Evolutionary conservation across 2,329 filamentous ascomycete species (phyloP).

Genomic region (Sporothrix variecibatus): DNA sequence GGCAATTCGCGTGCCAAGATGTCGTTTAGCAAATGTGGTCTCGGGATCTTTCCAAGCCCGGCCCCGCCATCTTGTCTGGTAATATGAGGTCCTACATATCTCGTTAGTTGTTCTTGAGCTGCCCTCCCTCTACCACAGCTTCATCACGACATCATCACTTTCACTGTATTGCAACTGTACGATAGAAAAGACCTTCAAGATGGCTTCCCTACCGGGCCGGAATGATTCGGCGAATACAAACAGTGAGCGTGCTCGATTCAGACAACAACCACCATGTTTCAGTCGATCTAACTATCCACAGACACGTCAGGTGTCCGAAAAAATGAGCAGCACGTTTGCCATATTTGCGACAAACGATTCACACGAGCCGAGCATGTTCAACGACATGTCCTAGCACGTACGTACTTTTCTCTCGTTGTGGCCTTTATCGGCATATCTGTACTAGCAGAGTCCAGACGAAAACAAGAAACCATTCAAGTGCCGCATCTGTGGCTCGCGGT

Average conservation of each 20-base stretch:
- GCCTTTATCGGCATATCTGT: not conserved
- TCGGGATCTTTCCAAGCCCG: too few relatives aligned
- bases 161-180: too few relatives aligned
- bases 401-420: not conserved
- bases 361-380: constrained; percentile 1
- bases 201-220: too few relatives aligned
- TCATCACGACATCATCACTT: too few relatives aligned
- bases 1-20: too few relatives aligned
- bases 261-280: too few relatives aligned
- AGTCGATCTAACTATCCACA: not conserved
- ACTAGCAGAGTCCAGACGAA: not conserved
- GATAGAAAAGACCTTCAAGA: too few relatives aligned
- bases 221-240: not conserved
- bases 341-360: constrained; percentile 1
- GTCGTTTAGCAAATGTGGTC: too few relatives aligned
- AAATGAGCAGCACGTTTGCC: not conserved
- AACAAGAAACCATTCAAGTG: constrained; percentile 1
- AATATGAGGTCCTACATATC: too few relatives aligned
- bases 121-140: too few relatives aligned
- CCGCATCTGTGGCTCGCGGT: not conserved
- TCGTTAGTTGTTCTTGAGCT: too few relatives aligned
- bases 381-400: not conserved
- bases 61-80: too few relatives aligned
- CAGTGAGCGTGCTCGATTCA: not conserved
- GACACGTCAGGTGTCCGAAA: not conserved